phyloP scores from a whole-genome alignment of 2,329 filamentous ascomycete genomes.

The Scedosporium boydii region DNA sequence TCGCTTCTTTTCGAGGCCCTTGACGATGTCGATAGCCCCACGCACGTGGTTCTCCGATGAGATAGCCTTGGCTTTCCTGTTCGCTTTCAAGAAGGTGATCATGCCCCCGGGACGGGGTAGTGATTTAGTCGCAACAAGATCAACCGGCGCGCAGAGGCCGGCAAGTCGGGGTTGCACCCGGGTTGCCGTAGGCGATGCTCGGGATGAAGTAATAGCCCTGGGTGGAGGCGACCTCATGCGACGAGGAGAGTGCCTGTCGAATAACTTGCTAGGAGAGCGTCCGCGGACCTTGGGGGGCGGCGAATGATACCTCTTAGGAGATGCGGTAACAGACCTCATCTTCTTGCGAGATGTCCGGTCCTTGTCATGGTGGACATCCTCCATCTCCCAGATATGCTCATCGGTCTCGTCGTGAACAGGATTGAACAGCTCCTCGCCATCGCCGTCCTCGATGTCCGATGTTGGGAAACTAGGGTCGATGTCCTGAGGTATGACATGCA shows the following conservation, averaged over 20 bases:
- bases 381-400: conserved; percentile 59
- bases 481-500: conserved; percentile 81
- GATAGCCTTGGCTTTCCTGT: conserved; percentile 24
- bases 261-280: conserved; percentile 43
- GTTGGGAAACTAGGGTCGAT: conserved; percentile 96
- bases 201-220: conserved; percentile 10
- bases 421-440: conserved; percentile 59
- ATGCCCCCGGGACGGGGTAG: conserved; percentile 65
- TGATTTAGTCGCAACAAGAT: conserved; percentile 72
- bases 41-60: conserved; percentile 57
- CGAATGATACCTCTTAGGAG: conserved; percentile 26
- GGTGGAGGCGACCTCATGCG: conserved; percentile 64
- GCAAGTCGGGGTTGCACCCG: conserved; percentile 27
- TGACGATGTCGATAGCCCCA: conserved; percentile 95
- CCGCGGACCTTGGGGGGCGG: conserved; percentile 36
- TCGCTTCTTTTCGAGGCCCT: conserved; percentile 88
- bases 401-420: conserved; percentile 54
- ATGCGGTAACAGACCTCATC: conserved; percentile 37
- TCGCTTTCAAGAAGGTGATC: conserved; percentile 42
- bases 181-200: conserved; percentile 22
- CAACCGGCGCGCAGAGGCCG: conserved; percentile 47
- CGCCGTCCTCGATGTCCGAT: conserved; percentile 81
- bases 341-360: conserved; percentile 35
- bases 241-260: conserved; percentile 61
- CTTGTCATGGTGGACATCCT: conserved; percentile 52